Evolutionary conservation across 345 rosid species (phyloP), one percentile per base, ranked within the genome.

Genomic region (Bruguiera parviflora): DNA sequence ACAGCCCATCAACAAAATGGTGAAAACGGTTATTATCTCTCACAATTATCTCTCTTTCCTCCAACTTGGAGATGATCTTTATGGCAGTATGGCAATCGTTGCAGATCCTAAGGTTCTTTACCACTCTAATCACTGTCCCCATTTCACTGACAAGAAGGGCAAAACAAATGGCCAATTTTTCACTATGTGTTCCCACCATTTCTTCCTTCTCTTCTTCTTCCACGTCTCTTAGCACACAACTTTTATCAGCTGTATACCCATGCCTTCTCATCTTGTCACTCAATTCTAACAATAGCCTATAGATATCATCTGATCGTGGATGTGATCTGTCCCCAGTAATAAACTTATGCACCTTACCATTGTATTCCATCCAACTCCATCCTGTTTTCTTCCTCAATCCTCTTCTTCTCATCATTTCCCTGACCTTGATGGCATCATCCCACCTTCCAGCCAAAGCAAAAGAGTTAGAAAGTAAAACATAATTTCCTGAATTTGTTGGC

Each of bases 151-250:
- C 85, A 69, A 82, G 73, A 64, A 82, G 60, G 19, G 78, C 76
- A 70, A 78, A 82, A 67, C 80, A 76, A 49, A 78, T 71, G 3
- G 85, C 85, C 66, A 82, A 20, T 71, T 79, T 82, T 71, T 82
- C 83, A 57, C 81, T 77, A 11, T 82, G 85, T 53, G 57, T 71
- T 47, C 79, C 80, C 67, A 79, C 75, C 75, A 79, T 80, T 56
- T 67, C 75, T 64, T 78, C 82, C 69, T 74, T 78, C 61, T 83
- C 87, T 70, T 83, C 87, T 31, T 83, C 83, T 63, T 77, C 84
- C 27, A 83, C 81, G 60, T 80, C 87, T 72, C 76, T 80, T 22
- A 77, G 68, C 24, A 68, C 82, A 59, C 78, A 78, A 64, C 82
- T 78, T 37, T 71, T 79, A 46, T 81, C 76, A 10, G 76, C 81